Evolutionary conservation across 345 rosid species (phyloP).

Genomic region (Isatis tinctoria): DNA sequence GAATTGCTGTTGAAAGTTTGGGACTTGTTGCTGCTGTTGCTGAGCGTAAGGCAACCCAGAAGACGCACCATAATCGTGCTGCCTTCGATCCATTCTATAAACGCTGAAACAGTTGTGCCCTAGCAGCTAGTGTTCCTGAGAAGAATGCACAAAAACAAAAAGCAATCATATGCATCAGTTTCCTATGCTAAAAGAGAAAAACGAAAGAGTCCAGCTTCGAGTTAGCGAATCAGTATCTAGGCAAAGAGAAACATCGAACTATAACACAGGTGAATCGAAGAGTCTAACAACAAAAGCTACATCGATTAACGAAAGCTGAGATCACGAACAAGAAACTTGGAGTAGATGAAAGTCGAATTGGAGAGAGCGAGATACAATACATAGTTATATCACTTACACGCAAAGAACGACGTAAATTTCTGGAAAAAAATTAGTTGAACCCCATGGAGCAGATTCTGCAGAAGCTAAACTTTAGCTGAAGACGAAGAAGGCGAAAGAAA

Average conservation of each 20-base stretch:
- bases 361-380: neutral
- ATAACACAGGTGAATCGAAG: neutral
- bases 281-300: neutral
- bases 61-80: slow-evolving; percentile 47
- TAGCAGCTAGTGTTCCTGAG: slow-evolving; percentile 11
- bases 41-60: slow-evolving; percentile 77
- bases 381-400: neutral
- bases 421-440: neutral
- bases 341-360: neutral
- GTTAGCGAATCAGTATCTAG: slow-evolving; percentile 2
- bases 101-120: neutral
- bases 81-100: slow-evolving; percentile 42
- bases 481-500: neutral
- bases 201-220: neutral
- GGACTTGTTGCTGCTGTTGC: slow-evolving; percentile 61
- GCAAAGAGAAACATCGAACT: neutral
- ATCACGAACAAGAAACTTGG: slow-evolving; percentile 5
- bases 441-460: slow-evolving; percentile 21
- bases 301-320: neutral
- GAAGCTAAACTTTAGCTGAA: slow-evolving; percentile 9
- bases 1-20: slow-evolving; percentile 68
- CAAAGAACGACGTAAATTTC: neutral
- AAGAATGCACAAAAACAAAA: neutral
- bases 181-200: neutral
- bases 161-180: neutral